Conservation (phyloP, 495 filamentous ascomycete genomes). For the Aspergillus bridgeri region DNA sequence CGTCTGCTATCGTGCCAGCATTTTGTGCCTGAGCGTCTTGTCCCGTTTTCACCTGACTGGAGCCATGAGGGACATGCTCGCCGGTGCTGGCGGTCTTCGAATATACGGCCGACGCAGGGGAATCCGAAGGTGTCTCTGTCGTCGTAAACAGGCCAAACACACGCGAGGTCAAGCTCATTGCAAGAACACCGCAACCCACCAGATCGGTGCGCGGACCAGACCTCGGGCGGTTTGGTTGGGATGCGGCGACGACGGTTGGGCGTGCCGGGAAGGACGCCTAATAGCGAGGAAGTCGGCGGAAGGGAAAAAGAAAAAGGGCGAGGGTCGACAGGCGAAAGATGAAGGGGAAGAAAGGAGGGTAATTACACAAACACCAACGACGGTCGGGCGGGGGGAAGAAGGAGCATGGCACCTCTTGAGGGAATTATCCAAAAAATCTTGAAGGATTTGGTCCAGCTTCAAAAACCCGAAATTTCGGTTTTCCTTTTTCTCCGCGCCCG, state of each 20-base stretch:
- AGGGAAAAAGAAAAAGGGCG: constrained; percentile 13
- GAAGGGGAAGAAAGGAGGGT: constrained; percentile 19
- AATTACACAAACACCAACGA: constrained; percentile 15
- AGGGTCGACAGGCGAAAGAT: constrained; percentile 17
- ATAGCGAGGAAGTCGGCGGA: constrained; percentile 2
- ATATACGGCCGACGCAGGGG: constrained; percentile 10
- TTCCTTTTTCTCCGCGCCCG: constrained; percentile 36
- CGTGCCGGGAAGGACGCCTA: constrained; percentile 12
- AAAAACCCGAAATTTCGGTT: constrained; percentile 36
- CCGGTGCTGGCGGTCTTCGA: constrained; percentile 8
- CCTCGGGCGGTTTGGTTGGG: constrained; percentile 22
- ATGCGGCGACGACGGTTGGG: constrained; percentile 21
- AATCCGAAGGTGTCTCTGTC: constrained; percentile 30
- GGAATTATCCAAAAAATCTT: constrained; percentile 2
- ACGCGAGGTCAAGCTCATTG: constrained; percentile 47
- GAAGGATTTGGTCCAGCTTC: not conserved
- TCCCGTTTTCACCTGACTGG: constrained; percentile 16
- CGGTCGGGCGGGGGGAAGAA: constrained; percentile 13
- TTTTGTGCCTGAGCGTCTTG: constrained; percentile 15
- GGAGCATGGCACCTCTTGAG: constrained; percentile 15
- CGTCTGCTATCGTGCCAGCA: constrained; percentile 24
- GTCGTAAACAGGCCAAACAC: constrained; percentile 43
- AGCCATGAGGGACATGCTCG: constrained; percentile 14
- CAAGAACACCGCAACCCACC: constrained; percentile 37
- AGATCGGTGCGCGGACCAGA: constrained; percentile 33